Evolutionary conservation across 139 green algal genomes (phyloP), one percentile per base, ranked within the genome.

Genomic region (Monoraphidium neglectum): DNA sequence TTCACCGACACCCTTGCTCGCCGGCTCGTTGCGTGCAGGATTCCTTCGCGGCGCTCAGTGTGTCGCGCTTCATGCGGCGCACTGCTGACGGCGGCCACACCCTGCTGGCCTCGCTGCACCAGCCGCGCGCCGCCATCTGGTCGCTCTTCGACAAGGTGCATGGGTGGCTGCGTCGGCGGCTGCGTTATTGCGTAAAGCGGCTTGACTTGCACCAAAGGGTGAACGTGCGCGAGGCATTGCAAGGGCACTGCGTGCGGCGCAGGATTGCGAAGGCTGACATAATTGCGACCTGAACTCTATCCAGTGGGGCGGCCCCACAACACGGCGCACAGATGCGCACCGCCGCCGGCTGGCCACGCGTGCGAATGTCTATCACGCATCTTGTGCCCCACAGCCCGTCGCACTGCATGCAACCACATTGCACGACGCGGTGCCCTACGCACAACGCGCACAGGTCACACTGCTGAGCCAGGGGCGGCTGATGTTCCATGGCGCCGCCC

Each of bases 71-170:
- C 60, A 16, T 82, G 28, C 76, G 68, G 51, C 67, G 32, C 37
- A 88, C 79, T 81, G 88, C 89, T 3, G 37, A 87, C n/a, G 77
- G 86, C 18, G 88, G 85, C 8, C 78, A 91, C 73, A 96, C 88
- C 0, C 78, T 97, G 24, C 62, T 96, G 1, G 76, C 76, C 3
- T 85, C 82, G 53, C 90, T 97, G 72, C 92, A 97, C 80, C 92
- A 97, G 76, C 92, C 92, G 10, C 83, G 92, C 43, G 78, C 70
- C 68, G 87, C 79, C 57, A 93, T 98, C 57, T 98, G 91, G 68
- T 73, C 61, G 37, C 82, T 95, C 69, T 90, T 98, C 68, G 92
- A 97, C 67, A 61, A 64, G 64, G 81, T 88, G 56, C 35, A 72
- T 13, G 43, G 8, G 8, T 51, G 8, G 43, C 43, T 68, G 28